Conservation (phyloP, 768 basidiomycete genomes). For the Trametes cingulata region DNA sequence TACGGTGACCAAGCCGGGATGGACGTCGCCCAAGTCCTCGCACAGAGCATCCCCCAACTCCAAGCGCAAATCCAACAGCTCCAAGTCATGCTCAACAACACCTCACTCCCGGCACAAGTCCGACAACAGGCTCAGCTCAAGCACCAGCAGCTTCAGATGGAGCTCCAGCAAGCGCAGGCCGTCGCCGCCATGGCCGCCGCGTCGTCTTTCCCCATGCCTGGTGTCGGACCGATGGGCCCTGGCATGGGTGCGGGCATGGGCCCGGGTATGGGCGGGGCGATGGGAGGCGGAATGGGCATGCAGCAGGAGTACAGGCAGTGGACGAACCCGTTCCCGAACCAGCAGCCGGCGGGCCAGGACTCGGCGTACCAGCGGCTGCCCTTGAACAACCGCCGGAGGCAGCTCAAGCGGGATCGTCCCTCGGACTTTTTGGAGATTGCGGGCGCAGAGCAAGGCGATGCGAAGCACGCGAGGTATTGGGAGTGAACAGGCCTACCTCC, state of each 20-base stretch:
- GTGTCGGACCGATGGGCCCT: conserved; percentile 26
- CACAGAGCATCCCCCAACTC: conserved; percentile 75
- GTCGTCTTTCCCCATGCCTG: conserved; percentile 34
- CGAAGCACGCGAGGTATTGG: conserved; percentile 75
- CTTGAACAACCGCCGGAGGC: conserved; percentile 73
- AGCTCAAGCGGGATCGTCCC: conserved; percentile 76
- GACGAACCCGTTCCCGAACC: conserved; percentile 56
- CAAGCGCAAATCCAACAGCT: conserved; percentile 86
- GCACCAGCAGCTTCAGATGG: conserved; percentile 76
- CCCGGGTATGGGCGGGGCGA: conserved; percentile 39
- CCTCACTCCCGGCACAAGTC: conserved; percentile 66
- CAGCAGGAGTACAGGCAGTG: conserved; percentile 45
- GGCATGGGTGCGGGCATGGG: conserved; percentile 34
- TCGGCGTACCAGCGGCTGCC: conserved; percentile 88
- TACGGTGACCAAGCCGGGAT: conserved; percentile 69
- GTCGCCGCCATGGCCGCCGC: conserved; percentile 60
- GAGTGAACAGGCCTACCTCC: conserved; percentile 43
- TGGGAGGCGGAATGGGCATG: conserved; percentile 15
- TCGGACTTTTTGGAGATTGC: conserved; percentile 78
- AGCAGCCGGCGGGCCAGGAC: conserved; percentile 69
- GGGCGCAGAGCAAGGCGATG: conserved; percentile 55
- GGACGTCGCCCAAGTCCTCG: conserved; percentile 71
- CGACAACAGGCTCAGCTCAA: conserved; percentile 84
- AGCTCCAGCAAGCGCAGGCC: conserved; percentile 77
- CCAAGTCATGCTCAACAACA: conserved; percentile 77